Evolutionary conservation across 2,329 filamentous ascomycete species (phyloP).

Genomic region (Diplodia intermedia): DNA sequence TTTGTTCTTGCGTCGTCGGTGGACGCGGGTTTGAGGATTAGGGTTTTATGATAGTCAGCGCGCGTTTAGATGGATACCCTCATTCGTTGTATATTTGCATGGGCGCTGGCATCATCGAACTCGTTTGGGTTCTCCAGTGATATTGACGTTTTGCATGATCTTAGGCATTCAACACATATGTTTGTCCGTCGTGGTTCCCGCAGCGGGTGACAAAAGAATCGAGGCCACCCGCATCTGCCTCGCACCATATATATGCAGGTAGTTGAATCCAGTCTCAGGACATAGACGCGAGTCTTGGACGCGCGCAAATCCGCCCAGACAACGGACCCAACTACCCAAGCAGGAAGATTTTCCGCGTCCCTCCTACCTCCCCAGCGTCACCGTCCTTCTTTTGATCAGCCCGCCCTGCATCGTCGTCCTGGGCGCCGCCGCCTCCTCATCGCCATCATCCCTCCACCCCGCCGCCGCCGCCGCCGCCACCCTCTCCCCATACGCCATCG

Average conservation of each 20-base stretch:
- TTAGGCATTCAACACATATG: too few relatives aligned
- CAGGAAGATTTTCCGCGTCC: not conserved
- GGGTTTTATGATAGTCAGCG: not conserved
- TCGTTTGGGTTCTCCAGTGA: too few relatives aligned
- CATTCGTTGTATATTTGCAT: not conserved
- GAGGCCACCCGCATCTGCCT: too few relatives aligned
- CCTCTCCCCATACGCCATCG: not conserved
- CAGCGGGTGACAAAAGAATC: too few relatives aligned
- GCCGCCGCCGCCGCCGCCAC: not conserved
- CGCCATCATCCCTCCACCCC: not conserved
- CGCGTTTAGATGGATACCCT: slow-evolving; percentile 10
- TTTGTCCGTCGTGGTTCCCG: too few relatives aligned
- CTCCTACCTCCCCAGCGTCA: not conserved
- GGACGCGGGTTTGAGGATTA: too few relatives aligned
- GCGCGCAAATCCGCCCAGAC: too few relatives aligned
- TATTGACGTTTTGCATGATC: too few relatives aligned
- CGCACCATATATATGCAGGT: too few relatives aligned
- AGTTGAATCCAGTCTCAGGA: too few relatives aligned
- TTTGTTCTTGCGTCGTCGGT: not conserved
- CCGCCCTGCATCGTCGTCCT: not conserved
- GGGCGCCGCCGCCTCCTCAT: not conserved
- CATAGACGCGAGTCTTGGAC: too few relatives aligned
- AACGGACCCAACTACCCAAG: too few relatives aligned
- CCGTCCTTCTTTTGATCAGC: slow-evolving; percentile 59
- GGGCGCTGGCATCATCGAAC: not conserved